Conservation (phyloP, 1,284 basidiomycete species). For the Pisolithus thermaeus region DNA sequence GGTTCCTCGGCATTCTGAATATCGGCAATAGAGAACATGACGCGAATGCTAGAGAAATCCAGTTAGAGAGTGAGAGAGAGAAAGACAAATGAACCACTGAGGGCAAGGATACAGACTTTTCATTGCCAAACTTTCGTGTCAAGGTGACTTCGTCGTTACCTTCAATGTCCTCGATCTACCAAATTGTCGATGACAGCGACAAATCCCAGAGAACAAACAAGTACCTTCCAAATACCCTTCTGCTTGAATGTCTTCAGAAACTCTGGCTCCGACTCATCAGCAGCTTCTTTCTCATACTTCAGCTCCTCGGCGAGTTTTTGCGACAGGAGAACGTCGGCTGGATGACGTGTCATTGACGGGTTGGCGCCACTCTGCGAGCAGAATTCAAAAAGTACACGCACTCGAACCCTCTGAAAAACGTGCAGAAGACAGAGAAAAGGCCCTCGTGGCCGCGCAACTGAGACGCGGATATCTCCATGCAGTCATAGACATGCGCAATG, state of each 20-base stretch:
- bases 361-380: neutral
- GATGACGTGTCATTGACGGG: slow-evolving; percentile 3
- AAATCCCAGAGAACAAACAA: slow-evolving; percentile 2
- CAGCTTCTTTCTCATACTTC: slow-evolving; percentile 72
- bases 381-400: slow-evolving; percentile 32
- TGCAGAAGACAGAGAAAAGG: slow-evolving; percentile 53
- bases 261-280: slow-evolving; percentile 53
- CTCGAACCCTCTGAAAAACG: slow-evolving; percentile 57
- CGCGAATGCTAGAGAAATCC: slow-evolving; percentile 50
- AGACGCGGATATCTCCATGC: slow-evolving; percentile 18
- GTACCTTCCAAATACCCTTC: slow-evolving; percentile 73
- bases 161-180: slow-evolving; percentile 63
- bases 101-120: slow-evolving; percentile 56
- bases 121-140: slow-evolving; percentile 84
- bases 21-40: slow-evolving; percentile 83
- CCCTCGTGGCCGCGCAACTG: slow-evolving; percentile 30
- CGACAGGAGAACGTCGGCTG: slow-evolving; percentile 70
- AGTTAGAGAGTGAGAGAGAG: too few species aligned
- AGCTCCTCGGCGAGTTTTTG: slow-evolving; percentile 81
- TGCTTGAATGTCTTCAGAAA: slow-evolving; percentile 76
- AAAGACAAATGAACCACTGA: neutral
- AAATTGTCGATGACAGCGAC: slow-evolving; percentile 1
- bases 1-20: slow-evolving; percentile 48
- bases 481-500: slow-evolving; percentile 15
- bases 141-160: slow-evolving; percentile 84